Percentiles rank a stretch among this genome's conserved stretches.
Evolutionary conservation across 768 basidiomycete genomes (phyloP).

Genomic region (Suillus ampliporus): DNA sequence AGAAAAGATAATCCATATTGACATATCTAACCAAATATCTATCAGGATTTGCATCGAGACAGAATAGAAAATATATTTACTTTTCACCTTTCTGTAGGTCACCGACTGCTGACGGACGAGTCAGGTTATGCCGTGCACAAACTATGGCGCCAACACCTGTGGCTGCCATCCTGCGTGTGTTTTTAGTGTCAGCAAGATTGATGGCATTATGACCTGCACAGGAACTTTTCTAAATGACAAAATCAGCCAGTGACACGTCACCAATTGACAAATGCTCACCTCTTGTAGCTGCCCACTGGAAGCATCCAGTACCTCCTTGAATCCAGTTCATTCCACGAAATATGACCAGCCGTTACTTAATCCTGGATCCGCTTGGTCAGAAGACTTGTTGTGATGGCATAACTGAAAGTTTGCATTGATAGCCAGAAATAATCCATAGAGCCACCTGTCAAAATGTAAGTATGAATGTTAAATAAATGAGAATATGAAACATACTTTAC

Average conservation of each 20-base stretch:
- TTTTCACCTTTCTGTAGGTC: conserved; percentile 21
- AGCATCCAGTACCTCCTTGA: conserved; percentile 19
- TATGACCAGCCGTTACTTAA: conserved; percentile 27
- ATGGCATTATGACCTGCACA: conserved; percentile 17
- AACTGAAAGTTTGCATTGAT: too few relatives aligned
- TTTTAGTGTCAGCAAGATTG: not conserved
- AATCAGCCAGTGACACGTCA: too few relatives aligned
- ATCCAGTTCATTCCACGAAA: conserved; percentile 25
- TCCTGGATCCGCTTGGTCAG: too few relatives aligned
- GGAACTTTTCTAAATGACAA: conserved; percentile 22
- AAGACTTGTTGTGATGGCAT: too few relatives aligned
- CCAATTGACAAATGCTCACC: conserved; percentile 12
- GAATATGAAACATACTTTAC: not conserved
- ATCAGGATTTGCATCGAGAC: not conserved
- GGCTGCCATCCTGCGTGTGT: conserved; percentile 16
- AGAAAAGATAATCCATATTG: conserved; percentile 18
- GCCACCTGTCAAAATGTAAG: not conserved
- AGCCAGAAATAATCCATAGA: not conserved
- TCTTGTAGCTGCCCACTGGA: conserved; percentile 17
- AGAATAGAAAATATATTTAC: conserved; percentile 3
- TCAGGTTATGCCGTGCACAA: conserved; percentile 26
- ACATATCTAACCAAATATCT: conserved; percentile 8
- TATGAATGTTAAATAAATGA: not conserved
- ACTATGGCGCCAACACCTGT: conserved; percentile 13
- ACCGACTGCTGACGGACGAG: conserved; percentile 15